A percentile compares a stretch with the other conserved stretches of the same genome.
These are phyloP conservation scores for Cupressus sempervirens DNA, from an alignment of 75 land plant genomes.

Conservation along the genomic window DNA sequence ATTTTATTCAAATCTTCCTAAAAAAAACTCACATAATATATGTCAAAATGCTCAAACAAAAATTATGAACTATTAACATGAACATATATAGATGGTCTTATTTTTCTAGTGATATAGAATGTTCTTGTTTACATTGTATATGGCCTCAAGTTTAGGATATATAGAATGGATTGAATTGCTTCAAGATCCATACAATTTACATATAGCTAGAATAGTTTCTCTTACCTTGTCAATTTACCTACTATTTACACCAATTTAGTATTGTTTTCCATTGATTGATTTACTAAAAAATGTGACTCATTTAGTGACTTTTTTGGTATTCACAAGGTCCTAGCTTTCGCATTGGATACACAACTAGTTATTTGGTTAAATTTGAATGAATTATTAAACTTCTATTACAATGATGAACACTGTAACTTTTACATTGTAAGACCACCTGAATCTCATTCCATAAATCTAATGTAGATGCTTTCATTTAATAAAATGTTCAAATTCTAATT, in stretches of 20 bases:
- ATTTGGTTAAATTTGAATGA: background rate
- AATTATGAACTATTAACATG: background rate
- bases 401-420: background rate
- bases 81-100: background rate
- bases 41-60: too few relatives aligned
- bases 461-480: background rate
- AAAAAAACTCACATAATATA: too few relatives aligned
- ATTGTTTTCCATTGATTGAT: background rate
- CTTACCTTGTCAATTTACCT: too few relatives aligned
- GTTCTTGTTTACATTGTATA: background rate
- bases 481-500: background rate
- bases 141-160: background rate
- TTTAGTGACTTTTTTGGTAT: too few relatives aligned
- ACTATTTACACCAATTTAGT: too few relatives aligned
- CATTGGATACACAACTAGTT: background rate
- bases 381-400: background rate
- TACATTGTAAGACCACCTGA: background rate
- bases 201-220: background rate
- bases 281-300: background rate
- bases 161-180: background rate
- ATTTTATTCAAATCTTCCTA: too few relatives aligned
- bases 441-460: background rate
- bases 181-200: background rate
- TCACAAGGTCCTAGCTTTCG: constrained; percentile 1
- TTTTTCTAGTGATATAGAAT: background rate